phyloP scores from a whole-genome alignment of 176 grass and related monocot genomes.

The Urochloa ruziziensis region DNA sequence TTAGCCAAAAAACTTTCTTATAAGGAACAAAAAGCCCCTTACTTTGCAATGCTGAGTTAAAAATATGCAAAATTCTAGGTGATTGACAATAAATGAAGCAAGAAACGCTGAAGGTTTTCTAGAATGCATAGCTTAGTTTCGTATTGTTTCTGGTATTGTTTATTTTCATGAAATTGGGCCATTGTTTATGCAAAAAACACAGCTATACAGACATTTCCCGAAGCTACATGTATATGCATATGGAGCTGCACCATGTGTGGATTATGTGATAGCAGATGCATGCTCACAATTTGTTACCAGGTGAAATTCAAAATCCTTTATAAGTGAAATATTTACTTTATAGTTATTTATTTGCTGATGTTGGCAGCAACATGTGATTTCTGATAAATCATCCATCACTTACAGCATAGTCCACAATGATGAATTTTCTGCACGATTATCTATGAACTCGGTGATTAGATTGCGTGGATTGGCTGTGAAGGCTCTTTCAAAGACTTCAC shows the following conservation, averaged over 20 bases:
- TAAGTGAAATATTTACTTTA: not conserved
- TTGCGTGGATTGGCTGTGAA: slow-evolving; percentile 64
- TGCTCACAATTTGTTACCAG: slow-evolving; percentile 86
- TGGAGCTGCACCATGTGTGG: slow-evolving; percentile 82
- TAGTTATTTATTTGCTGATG: slow-evolving; percentile 12
- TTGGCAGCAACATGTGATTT: slow-evolving; percentile 3
- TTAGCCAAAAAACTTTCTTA: no score
- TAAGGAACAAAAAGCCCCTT: no score
- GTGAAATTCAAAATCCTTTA: slow-evolving; percentile 36
- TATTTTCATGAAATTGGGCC: slow-evolving; percentile 2
- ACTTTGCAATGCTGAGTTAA: not conserved
- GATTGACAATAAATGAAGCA: not conserved
- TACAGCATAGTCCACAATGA: slow-evolving; percentile 87
- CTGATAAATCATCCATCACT: slow-evolving; percentile 24
- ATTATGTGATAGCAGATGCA: slow-evolving; percentile 71
- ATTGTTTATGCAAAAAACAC: slow-evolving; percentile 25
- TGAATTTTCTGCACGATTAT: slow-evolving; percentile 85
- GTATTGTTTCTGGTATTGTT: not conserved
- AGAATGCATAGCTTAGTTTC: not conserved
- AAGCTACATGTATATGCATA: slow-evolving; percentile 90
- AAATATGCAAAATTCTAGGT: not conserved
- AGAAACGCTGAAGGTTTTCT: not conserved
- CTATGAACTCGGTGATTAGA: slow-evolving; percentile 80
- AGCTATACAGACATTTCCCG: slow-evolving; percentile 78
- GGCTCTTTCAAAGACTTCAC: slow-evolving; percentile 63